These are phyloP conservation scores for Coemansia javaensis DNA, from an alignment of 192 early-diverging fungal genomes.

Conservation along the genomic window DNA sequence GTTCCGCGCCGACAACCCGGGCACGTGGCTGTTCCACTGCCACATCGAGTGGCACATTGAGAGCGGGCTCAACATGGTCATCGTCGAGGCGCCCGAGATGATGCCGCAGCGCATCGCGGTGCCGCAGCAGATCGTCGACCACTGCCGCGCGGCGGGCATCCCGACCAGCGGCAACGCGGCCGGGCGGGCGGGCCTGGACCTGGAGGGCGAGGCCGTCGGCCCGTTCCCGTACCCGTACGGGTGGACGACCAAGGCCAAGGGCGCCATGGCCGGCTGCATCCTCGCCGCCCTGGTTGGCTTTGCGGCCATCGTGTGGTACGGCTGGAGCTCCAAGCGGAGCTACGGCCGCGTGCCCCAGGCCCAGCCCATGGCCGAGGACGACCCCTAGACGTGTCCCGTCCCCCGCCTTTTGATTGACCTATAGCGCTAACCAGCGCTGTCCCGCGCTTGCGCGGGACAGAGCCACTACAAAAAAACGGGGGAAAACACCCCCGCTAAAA, in stretches of 20 bases:
- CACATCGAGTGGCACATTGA: conserved; percentile 62
- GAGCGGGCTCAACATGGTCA: conserved; percentile 63
- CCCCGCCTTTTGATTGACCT: too few relatives aligned
- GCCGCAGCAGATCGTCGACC: conserved; percentile 55
- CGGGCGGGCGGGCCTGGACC: conserved; percentile 62
- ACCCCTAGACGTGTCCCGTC: too few relatives aligned
- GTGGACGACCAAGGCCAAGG: conserved; percentile 66
- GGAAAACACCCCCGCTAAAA: too few relatives aligned
- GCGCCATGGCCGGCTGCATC: conserved; percentile 65
- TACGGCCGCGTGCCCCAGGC: conserved; percentile 13
- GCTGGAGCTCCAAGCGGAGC: conserved; percentile 28
- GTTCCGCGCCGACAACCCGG: conserved; percentile 77
- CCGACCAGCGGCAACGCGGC: conserved; percentile 65
- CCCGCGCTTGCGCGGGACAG: too few relatives aligned
- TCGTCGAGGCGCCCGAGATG: conserved; percentile 70
- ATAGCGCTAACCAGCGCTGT: too few relatives aligned
- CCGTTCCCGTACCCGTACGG: conserved; percentile 52
- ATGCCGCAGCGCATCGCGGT: conserved; percentile 53
- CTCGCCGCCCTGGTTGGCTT: conserved; percentile 71
- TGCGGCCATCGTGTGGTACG: conserved; percentile 71
- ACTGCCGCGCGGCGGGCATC: conserved; percentile 60
- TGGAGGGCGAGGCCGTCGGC: conserved; percentile 54
- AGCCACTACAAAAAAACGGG: too few relatives aligned
- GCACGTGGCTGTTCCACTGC: conserved; percentile 83
- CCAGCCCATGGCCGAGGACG: too few relatives aligned